phyloP scores from a whole-genome alignment of 2,329 filamentous ascomycete species.

The Pleomassaria siparia region DNA sequence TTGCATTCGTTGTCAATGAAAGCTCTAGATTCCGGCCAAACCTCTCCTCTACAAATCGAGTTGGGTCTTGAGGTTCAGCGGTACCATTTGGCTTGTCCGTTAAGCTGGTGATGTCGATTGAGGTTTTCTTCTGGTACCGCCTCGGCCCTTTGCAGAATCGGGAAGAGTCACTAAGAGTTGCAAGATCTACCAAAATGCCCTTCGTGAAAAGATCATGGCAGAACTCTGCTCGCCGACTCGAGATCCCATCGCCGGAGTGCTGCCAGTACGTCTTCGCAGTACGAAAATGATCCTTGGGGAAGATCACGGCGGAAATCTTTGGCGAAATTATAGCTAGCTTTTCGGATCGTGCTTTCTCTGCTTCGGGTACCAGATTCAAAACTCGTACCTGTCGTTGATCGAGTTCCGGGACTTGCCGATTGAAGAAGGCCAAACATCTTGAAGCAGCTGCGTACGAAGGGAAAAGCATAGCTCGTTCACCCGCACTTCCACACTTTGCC shows the following conservation, averaged over 20 bases:
- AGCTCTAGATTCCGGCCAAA: constrained; percentile 90
- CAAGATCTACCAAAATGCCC: constrained; percentile 61
- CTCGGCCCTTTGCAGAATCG: constrained; percentile 68
- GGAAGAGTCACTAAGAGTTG: constrained; percentile 38
- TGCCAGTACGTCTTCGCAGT: constrained; percentile 97
- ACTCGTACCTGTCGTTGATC: constrained; percentile 54
- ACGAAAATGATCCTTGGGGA: constrained; percentile 65
- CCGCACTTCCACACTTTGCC: constrained; percentile 61
- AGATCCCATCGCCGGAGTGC: constrained; percentile 89
- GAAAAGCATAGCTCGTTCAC: constrained; percentile 78
- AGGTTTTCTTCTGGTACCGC: constrained; percentile 71
- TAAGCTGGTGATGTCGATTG: constrained; percentile 47
- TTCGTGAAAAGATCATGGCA: constrained; percentile 75
- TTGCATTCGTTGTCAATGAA: constrained; percentile 77
- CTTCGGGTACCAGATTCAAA: constrained; percentile 66
- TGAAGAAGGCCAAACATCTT: constrained; percentile 74
- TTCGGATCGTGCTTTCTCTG: constrained; percentile 54
- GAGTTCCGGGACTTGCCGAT: constrained; percentile 58
- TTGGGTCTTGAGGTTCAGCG: constrained; percentile 65
- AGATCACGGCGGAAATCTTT: constrained; percentile 62
- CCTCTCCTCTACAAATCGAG: constrained; percentile 85
- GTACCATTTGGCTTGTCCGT: constrained; percentile 18
- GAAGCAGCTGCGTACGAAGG: constrained; percentile 70
- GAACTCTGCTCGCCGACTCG: constrained; percentile 88
- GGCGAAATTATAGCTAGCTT: constrained; percentile 48